phyloP scores from a whole-genome alignment of 2,329 filamentous ascomycete species.

The Microcyclospora tardicrescens region DNA sequence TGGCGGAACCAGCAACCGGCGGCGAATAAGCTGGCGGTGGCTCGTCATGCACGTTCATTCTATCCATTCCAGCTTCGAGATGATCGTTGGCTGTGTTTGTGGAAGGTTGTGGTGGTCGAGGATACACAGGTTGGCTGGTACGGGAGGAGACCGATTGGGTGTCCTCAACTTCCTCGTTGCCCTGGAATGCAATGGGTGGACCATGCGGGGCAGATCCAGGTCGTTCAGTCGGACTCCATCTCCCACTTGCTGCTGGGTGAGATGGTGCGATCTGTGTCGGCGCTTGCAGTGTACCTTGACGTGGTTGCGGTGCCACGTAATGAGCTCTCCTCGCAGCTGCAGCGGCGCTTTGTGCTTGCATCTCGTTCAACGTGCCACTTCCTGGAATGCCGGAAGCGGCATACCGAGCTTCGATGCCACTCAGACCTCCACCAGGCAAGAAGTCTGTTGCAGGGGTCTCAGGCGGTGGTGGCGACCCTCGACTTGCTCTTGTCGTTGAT shows the following conservation, averaged over 20 bases:
- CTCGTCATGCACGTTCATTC: slow-evolving; percentile 66
- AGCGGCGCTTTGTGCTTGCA: slow-evolving; percentile 64
- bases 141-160: background rate
- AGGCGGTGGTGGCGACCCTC: slow-evolving; percentile 87
- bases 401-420: slow-evolving; percentile 82
- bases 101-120: slow-evolving; percentile 32
- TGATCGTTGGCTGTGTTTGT: slow-evolving; percentile 31
- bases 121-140: slow-evolving; percentile 26
- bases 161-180: slow-evolving; percentile 52
- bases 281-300: slow-evolving; percentile 33
- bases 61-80: slow-evolving; percentile 76
- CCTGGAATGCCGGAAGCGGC: slow-evolving; percentile 84
- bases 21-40: slow-evolving; percentile 87
- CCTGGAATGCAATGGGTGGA: slow-evolving; percentile 84
- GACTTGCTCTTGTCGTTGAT: slow-evolving; percentile 79
- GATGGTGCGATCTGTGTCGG: slow-evolving; percentile 21
- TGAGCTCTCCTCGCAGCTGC: slow-evolving; percentile 70
- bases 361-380: slow-evolving; percentile 63
- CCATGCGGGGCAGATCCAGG: slow-evolving; percentile 79
- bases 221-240: slow-evolving; percentile 90
- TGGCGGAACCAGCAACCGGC: slow-evolving; percentile 27
- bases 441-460: slow-evolving; percentile 63
- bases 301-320: slow-evolving; percentile 41
- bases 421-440: slow-evolving; percentile 23
- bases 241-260: slow-evolving; percentile 38